Evolutionary conservation across 371 early-diverging fungal genomes (phyloP).

Genomic region (Mortierella sp.): DNA sequence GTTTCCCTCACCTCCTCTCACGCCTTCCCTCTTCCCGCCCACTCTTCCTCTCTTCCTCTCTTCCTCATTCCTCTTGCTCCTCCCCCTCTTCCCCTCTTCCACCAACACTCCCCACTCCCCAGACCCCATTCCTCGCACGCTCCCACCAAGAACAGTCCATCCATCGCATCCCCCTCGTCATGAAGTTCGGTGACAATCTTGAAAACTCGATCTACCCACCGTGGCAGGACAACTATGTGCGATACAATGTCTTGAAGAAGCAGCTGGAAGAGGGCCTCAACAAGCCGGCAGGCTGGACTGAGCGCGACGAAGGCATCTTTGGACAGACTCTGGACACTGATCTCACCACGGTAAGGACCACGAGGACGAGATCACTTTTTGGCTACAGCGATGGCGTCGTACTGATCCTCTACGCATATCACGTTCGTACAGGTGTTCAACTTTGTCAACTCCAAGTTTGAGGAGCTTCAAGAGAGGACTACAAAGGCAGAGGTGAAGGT

Average conservation of each 20-base stretch:
- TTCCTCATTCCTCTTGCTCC: background rate
- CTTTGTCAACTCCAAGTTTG: conserved; percentile 90
- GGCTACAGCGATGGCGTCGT: no score
- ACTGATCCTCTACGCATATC: background rate
- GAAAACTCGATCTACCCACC: conserved; percentile 68
- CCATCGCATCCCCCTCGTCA: conserved; percentile 45
- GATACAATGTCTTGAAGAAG: conserved; percentile 83
- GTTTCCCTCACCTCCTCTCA: conserved; percentile 3
- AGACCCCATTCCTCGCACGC: no score
- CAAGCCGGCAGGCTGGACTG: conserved; percentile 63
- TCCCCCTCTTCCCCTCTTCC: background rate
- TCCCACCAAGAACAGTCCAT: no score
- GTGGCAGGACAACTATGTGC: conserved; percentile 85
- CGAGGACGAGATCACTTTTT: no score
- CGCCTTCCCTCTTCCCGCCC: background rate
- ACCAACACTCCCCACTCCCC: background rate
- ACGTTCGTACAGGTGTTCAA: conserved; percentile 61
- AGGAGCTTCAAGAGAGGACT: conserved; percentile 87
- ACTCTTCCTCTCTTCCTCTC: background rate
- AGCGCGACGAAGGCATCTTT: conserved; percentile 87
- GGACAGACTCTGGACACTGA: conserved; percentile 88
- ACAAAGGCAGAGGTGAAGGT: conserved; percentile 69
- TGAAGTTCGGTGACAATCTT: conserved; percentile 88
- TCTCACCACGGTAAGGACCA: conserved; percentile 79
- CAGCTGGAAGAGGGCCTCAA: conserved; percentile 66